Evolutionary conservation across 371 early-diverging fungal species (phyloP), one percentile per base, ranked within the genome.

Genomic region (Cokeromyces recurvatus): DNA sequence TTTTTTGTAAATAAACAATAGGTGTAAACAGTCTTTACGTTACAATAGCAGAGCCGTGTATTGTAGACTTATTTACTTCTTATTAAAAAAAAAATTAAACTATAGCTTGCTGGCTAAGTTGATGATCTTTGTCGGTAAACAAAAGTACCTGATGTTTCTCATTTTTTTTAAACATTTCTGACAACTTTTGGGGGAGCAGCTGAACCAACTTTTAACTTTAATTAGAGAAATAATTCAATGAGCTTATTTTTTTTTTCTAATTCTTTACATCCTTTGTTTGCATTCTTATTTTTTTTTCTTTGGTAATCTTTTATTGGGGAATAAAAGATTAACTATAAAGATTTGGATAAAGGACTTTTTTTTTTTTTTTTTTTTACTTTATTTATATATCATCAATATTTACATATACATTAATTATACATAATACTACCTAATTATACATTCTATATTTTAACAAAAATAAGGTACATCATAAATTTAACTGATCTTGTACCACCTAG

Each of bases 181-280:
- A 41, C 49, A 49, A 49, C 49, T 49, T 49, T 49, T 49, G 49
- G 49, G 49, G 49, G n/a, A n/a, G n/a, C n/a, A n/a, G n/a, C n/a
- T n/a, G n/a, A n/a, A n/a, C n/a, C n/a, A n/a, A n/a, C n/a, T n/a
- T n/a, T n/a, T n/a, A n/a, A 49, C 23, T 49, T 22, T 19, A 17
- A 31, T 22, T 17, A 43, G 15, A 9, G 35, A n/a, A 4, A 9
- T 9, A 4, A 9, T 34, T 34, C 22, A 48, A 4, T 41, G 32
- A 35, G 34, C 34, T 24, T 41, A 16, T 41, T 24, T 23, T 31
- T 17, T 16, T 4, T 14, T 15, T 1, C 4, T 14, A 17, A 14
- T 11, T 14, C 22, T 21, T 15, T 14, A 4, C 15, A 20, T 42
- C 16, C 19, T 1, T 42, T 24, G 12, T 24, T 15, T 27, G 4